Percentiles rank a stretch among this genome's conserved stretches.
phyloP scores from a whole-genome alignment of 2,329 filamentous ascomycete genomes.

The Trichoderma hamatum region DNA sequence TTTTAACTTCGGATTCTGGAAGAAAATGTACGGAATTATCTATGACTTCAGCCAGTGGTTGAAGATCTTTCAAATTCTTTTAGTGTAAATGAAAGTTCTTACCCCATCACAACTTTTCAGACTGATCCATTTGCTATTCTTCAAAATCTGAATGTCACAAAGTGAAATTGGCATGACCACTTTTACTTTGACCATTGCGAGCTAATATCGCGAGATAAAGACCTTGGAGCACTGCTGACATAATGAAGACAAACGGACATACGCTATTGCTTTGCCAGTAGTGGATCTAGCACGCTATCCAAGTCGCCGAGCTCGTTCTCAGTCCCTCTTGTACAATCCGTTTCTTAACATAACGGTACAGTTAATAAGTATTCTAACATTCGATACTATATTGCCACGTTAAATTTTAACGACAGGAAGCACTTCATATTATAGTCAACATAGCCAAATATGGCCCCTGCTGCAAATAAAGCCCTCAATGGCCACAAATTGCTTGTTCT shows the following conservation, averaged over 20 bases:
- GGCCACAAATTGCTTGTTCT: constrained; percentile 53
- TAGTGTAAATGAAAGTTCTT: background rate
- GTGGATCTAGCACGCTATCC: background rate
- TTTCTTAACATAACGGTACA: background rate
- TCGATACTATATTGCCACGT: background rate
- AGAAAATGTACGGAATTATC: background rate
- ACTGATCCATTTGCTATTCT: background rate
- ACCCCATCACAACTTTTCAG: background rate
- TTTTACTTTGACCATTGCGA: background rate
- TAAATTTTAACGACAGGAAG: background rate
- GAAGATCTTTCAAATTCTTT: no score
- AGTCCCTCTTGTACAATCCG: background rate
- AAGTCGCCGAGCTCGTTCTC: background rate
- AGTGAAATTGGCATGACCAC: background rate
- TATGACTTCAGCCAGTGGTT: background rate
- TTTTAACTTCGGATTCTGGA: background rate
- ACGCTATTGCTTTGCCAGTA: background rate
- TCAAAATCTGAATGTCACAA: background rate
- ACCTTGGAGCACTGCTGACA: background rate
- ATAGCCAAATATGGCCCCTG: background rate
- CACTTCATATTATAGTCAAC: background rate
- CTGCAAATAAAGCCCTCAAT: constrained; percentile 39
- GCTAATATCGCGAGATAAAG: background rate
- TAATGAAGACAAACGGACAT: background rate
- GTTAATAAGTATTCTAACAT: background rate